Conservation (phyloP, 768 basidiomycete genomes). For the Auriscalpium vulgare region DNA sequence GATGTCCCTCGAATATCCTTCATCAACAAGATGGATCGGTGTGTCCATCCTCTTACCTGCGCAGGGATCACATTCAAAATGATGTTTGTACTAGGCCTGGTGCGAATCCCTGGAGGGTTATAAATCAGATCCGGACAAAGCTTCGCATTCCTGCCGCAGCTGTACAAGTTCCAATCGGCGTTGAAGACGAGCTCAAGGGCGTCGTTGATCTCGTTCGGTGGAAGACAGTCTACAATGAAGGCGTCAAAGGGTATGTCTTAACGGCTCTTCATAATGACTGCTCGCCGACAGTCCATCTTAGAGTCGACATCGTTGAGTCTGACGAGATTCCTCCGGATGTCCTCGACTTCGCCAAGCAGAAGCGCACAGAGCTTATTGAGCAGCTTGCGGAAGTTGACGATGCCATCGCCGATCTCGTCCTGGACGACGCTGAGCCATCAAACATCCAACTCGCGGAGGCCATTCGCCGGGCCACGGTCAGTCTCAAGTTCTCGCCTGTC, state of each 20-base stretch:
- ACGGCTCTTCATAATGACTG: background rate
- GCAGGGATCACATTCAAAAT: background rate
- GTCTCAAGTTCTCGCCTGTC: constrained; percentile 90
- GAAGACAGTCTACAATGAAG: constrained; percentile 93
- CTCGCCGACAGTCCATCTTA: constrained; percentile 21
- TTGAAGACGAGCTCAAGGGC: constrained; percentile 79
- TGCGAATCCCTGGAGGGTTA: constrained; percentile 94
- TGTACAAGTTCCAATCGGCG: constrained; percentile 92
- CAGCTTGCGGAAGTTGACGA: constrained; percentile 96
- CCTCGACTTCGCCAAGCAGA: constrained; percentile 66
- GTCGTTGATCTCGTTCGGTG: constrained; percentile 92
- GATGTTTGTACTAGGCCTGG: constrained; percentile 55
- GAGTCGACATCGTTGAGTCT: constrained; percentile 68
- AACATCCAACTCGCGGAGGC: constrained; percentile 71
- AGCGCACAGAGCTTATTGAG: constrained; percentile 88
- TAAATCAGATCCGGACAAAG: constrained; percentile 86
- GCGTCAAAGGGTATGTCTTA: constrained; percentile 75
- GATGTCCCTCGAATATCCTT: constrained; percentile 93
- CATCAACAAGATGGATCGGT: constrained; percentile 99
- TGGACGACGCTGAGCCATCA: constrained; percentile 75
- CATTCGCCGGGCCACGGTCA: constrained; percentile 82
- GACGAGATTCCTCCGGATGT: constrained; percentile 83
- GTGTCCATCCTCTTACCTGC: constrained; percentile 1
- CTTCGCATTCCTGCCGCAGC: constrained; percentile 90
- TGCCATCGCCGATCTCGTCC: constrained; percentile 82